Evolutionary conservation across 139 green algal genomes (phyloP).

Genomic region (Tetradesmus lagerheimii): DNA sequence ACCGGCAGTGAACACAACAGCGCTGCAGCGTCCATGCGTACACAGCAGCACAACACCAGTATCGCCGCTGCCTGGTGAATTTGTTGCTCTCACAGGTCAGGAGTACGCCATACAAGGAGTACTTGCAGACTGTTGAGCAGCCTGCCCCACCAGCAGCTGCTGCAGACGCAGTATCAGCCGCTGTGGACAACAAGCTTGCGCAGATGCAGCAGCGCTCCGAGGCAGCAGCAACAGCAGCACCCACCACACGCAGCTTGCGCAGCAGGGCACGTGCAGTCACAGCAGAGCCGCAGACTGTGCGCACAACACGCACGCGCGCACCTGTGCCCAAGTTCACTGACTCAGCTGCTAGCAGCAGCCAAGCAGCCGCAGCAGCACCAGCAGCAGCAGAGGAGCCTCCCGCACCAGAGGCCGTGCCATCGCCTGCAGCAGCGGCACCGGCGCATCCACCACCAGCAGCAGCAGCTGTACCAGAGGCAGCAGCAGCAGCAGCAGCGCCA

Average conservation of each 20-base stretch:
- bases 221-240: conserved; percentile 26
- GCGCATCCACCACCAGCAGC: neutral
- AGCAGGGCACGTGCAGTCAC: conserved; percentile 14
- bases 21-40: neutral
- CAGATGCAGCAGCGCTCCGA: conserved; percentile 7
- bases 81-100: neutral
- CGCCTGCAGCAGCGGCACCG: neutral
- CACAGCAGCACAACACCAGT: neutral
- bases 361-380: neutral
- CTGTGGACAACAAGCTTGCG: conserved; percentile 37
- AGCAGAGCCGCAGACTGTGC: conserved; percentile 18
- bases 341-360: neutral
- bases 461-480: neutral
- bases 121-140: conserved; percentile 7
- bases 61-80: neutral
- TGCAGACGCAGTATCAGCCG: conserved; percentile 21
- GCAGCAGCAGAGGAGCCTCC: neutral
- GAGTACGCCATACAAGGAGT: conserved; percentile 28
- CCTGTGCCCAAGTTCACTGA: conserved; percentile 7
- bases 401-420: neutral
- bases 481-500: neutral
- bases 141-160: neutral
- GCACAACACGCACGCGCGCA: conserved; percentile 4
- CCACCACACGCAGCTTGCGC: conserved; percentile 39
- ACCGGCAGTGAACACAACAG: no score